Percentiles rank a stretch among this genome's conserved stretches.
phyloP scores from a whole-genome alignment of 495 filamentous ascomycete genomes.

The Arthonia radiata region DNA sequence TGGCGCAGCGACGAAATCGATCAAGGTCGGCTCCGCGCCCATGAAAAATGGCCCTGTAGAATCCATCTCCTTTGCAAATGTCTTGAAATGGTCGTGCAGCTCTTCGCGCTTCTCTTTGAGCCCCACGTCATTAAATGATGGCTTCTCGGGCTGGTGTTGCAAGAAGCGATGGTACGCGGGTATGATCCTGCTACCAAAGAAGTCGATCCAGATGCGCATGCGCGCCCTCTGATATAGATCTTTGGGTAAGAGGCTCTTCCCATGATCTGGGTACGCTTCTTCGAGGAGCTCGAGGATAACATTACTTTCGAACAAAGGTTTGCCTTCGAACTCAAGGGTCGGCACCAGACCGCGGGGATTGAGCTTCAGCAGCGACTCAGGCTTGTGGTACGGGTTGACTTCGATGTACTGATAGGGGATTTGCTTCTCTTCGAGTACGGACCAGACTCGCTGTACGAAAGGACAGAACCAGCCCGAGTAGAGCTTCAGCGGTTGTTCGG shows the following conservation, averaged over 20 bases:
- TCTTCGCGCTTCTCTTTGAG: slow-evolving; percentile 22
- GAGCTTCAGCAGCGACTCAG: slow-evolving; percentile 31
- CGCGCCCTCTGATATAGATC: slow-evolving; percentile 32
- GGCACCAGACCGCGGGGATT: slow-evolving; percentile 49
- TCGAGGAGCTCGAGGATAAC: slow-evolving; percentile 48
- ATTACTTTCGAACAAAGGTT: slow-evolving; percentile 39
- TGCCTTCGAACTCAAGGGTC: slow-evolving; percentile 26
- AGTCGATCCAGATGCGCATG: slow-evolving; percentile 44
- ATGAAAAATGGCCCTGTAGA: slow-evolving; percentile 36
- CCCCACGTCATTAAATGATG: too few relatives aligned
- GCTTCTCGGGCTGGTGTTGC: slow-evolving; percentile 26
- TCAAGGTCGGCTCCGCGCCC: slow-evolving; percentile 25
- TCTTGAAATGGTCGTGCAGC: too few relatives aligned
- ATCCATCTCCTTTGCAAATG: slow-evolving; percentile 34
- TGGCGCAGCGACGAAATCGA: slow-evolving; percentile 40
- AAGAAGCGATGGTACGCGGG: slow-evolving; percentile 38
- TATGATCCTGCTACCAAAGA: slow-evolving; percentile 34
- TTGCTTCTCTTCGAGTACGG: slow-evolving; percentile 41
- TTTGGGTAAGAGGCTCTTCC: slow-evolving; percentile 23
- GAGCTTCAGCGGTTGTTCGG: slow-evolving; percentile 29
- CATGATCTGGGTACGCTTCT: slow-evolving; percentile 29
- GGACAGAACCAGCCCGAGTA: slow-evolving; percentile 38
- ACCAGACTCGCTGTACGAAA: slow-evolving; percentile 37
- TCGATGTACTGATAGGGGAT: slow-evolving; percentile 52
- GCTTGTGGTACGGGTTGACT: slow-evolving; percentile 44